Evolutionary conservation across 306 rosid species (phyloP), one percentile per base, ranked within the genome.

Genomic region (Casuarina glauca): DNA sequence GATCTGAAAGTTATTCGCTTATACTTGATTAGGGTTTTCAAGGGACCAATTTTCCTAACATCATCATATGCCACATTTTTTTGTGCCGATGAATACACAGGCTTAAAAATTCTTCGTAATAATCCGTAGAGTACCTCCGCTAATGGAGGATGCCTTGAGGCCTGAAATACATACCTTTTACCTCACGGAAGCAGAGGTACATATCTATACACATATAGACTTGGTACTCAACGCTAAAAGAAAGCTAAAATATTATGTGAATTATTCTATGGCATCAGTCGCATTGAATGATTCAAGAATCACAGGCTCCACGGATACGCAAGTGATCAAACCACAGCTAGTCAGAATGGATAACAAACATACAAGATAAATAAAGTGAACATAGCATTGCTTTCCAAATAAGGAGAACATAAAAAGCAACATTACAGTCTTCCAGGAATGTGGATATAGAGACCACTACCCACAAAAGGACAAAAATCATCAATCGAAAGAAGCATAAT

Each of bases 401-500:
- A 32, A 64, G 44, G 32, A 4, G 11, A 43, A 66, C 70, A 66
- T 12, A 41, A 66, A 39, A 17, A 1, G 46, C 50, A 66, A 16
- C 71, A 66, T 66, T 66, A 41, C 13, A 66, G 71, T 43, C 70
- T 42, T 66, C 50, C 71, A 66, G 17, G 16, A 9, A 42, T 66
- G 50, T 9, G 71, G 71, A 50, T 9, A 17, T 1, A 64, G 5
- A 42, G 16, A 41, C 48, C 10, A 9, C 20, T 8, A 41, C 70
- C 70, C 70, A 64, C 49, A 16, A 63, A 63, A 15, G 16, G 11
- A 38, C 15, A 36, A 43, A 76, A 76, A 72, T 41, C 76, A 63
- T 51, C 71, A 61, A 69, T 26, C 58, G 38, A 67, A 62, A 20
- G 52, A 36, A 78, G 46, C 80, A 79, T 42, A 58, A 61, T 5